Evolutionary conservation across 164 flowering plant species (phyloP).

Genomic region (Macadamia tetraphylla): DNA sequence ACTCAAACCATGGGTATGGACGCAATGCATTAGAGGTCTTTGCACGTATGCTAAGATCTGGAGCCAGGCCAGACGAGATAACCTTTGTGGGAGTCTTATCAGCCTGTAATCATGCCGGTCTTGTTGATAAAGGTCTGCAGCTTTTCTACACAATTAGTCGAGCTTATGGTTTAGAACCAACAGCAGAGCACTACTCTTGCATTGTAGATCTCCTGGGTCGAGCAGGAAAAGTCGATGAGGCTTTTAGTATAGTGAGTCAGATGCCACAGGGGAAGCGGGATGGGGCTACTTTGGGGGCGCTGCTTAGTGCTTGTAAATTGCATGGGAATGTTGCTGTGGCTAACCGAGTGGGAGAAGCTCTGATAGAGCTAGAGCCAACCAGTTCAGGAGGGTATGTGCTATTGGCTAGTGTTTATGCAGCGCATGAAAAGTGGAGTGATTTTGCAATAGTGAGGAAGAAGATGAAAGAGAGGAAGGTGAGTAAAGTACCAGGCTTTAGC

Average conservation of each 20-base stretch:
- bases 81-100: conserved; percentile 57
- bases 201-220: conserved; percentile 55
- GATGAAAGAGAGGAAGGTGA: conserved; percentile 52
- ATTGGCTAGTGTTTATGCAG: conserved; percentile 44
- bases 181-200: conserved; percentile 50
- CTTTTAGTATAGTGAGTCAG: conserved; percentile 25
- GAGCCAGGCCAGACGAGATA: conserved; percentile 40
- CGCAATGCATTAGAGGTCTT: conserved; percentile 33
- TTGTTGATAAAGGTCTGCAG: conserved; percentile 41
- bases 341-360: conserved; percentile 28
- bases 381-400: conserved; percentile 44
- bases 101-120: conserved; percentile 59
- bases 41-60: conserved; percentile 42
- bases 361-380: conserved; percentile 41
- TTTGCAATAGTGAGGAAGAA: conserved; percentile 41
- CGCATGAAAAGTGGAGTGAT: conserved; percentile 47
- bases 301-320: conserved; percentile 50
- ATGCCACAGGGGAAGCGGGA: conserved; percentile 41
- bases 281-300: conserved; percentile 41
- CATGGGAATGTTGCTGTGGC: conserved; percentile 39
- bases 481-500: conserved; percentile 50
- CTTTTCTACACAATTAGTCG: conserved; percentile 37
- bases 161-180: conserved; percentile 41
- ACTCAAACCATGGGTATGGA: conserved; percentile 50
- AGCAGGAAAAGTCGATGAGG: conserved; percentile 43